Conservation (phyloP, 2,329 filamentous ascomycete species). For the Calonectria ilicicola region DNA sequence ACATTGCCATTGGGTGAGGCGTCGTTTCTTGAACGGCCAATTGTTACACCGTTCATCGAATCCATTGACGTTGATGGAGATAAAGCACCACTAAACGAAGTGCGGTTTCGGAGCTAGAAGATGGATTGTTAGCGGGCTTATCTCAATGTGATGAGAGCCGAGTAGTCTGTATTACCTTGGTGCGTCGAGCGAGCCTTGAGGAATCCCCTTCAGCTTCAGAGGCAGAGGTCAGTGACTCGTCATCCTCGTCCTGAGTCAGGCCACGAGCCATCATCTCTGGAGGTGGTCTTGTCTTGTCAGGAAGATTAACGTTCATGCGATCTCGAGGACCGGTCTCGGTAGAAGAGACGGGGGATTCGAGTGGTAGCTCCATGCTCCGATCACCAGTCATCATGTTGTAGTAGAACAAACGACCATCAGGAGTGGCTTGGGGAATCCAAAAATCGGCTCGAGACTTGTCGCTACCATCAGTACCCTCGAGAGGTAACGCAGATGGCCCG, state of each 20-base stretch:
- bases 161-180: constrained; percentile 63
- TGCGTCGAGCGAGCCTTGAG: constrained; percentile 73
- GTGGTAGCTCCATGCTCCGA: constrained; percentile 91
- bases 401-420: constrained; percentile 93
- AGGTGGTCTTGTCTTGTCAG: constrained; percentile 89
- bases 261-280: constrained; percentile 92
- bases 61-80: constrained; percentile 94
- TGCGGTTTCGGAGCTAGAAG: constrained; percentile 69
- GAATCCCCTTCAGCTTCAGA: constrained; percentile 87
- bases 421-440: constrained; percentile 97
- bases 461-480: constrained; percentile 72
- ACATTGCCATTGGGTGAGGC: constrained; percentile 57
- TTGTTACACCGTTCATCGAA: constrained; percentile 79
- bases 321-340: constrained; percentile 89
- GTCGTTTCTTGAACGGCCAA: constrained; percentile 69
- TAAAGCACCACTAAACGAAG: constrained; percentile 76
- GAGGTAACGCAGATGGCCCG: constrained; percentile 70
- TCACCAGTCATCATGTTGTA: constrained; percentile 98
- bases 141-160: not conserved
- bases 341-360: constrained; percentile 86
- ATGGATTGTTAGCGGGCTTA: constrained; percentile 24
- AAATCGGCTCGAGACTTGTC: constrained; percentile 92
- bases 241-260: constrained; percentile 85
- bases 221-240: constrained; percentile 86
- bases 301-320: constrained; percentile 87